Conservation (phyloP, 805 yeast genomes). For the Pichia phayaonensis region DNA sequence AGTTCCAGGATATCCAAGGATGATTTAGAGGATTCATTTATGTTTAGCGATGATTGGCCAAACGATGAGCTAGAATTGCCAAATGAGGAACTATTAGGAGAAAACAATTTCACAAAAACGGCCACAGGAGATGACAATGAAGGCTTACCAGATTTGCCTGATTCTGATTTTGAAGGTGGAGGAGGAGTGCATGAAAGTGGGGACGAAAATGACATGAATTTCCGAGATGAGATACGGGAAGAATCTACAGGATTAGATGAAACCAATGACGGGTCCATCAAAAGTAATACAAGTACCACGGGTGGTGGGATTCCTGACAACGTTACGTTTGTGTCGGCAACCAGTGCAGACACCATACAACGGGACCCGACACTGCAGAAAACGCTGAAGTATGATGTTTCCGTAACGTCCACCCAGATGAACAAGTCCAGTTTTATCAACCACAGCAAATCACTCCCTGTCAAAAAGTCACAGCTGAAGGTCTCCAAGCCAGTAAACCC, state of each 20-base stretch:
- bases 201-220: not conserved
- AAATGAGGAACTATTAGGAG: not conserved
- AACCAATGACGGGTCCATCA: not conserved
- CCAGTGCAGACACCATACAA: conserved; percentile 51
- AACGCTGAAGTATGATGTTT: conserved; percentile 45
- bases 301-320: conserved; percentile 18
- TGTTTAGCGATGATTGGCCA: conserved; percentile 41
- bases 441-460: conserved; percentile 59
- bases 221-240: not conserved
- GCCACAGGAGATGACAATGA: not conserved
- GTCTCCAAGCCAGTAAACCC: not conserved
- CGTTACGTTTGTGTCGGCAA: conserved; percentile 52
- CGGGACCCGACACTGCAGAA: conserved; percentile 33
- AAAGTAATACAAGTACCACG: conserved; percentile 8
- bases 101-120: not conserved
- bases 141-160: conserved; percentile 9
- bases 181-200: conserved; percentile 21
- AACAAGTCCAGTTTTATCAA: conserved; percentile 47
- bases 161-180: conserved; percentile 24
- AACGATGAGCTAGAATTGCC: conserved; percentile 14
- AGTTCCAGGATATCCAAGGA: conserved; percentile 5
- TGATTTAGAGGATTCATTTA: conserved; percentile 41
- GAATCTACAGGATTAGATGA: not conserved
- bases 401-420: conserved; percentile 47
- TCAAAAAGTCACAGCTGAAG: conserved; percentile 33